Base-by-base conservation (phyloP, 805 yeast species). In the Candida maesae region DNA sequence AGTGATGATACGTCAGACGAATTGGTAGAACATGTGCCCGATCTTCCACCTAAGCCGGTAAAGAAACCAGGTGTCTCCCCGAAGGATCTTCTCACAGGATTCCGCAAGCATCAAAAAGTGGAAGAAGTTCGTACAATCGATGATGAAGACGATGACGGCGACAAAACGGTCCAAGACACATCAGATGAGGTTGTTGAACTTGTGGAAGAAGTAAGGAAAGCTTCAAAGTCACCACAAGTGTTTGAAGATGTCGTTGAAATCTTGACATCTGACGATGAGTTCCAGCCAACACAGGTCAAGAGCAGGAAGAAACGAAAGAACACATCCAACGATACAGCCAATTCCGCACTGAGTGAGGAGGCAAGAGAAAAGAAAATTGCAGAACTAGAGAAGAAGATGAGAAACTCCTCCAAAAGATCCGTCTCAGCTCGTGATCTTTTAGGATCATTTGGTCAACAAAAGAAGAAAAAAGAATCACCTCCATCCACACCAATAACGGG, bases 321-420 rank as follows among this genome's bases (percentile, higher is more conserved):
- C n/a, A n/a, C n/a, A n/a, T n/a, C n/a, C n/a, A n/a, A n/a, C n/a
- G n/a, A n/a, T n/a, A n/a, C n/a, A n/a, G n/a, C n/a, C n/a, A n/a
- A n/a, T n/a, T 12, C 28, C 36, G 26, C 28, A 25, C 31, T 39
- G 41, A 24, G 32, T 49, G 18, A 17, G 52, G 39, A 52, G 50
- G 26, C 53, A 15, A 49, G 37, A 3, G 38, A 44, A 3, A 34
- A 49, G 23, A 44, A 44, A 20, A 44, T 55, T 8, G 37, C 38
- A 5, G 56, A 49, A 12, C 25, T 57, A 7, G 60, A 56, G 36
- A 36, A 41, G 17, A 57, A 54, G 40, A 56, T 56, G 19, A 47
- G 36, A 16, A 33, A 35, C 2, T 29, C 52, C 2, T 15, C 45
- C 6, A 6, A 39, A 4, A 42, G 39, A n/a, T 35, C 55, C 2